Conservation (phyloP, 768 basidiomycete genomes). For the Termitomyces sp. region DNA sequence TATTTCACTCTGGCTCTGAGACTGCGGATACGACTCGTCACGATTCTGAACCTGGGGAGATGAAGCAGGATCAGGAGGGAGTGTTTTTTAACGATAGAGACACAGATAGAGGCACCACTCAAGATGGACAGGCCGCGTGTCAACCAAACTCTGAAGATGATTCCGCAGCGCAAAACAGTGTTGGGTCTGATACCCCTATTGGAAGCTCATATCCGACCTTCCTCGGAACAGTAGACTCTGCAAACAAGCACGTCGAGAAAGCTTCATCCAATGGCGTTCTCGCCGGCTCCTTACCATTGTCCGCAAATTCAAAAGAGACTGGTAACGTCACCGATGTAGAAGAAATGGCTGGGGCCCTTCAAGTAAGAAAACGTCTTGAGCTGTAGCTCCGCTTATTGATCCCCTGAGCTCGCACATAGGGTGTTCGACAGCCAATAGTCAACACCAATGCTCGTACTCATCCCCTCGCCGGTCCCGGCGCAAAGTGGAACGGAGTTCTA, state of each 20-base stretch:
- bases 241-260: neutral
- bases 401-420: neutral
- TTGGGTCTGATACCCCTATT: neutral
- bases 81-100: neutral
- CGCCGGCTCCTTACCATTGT: neutral
- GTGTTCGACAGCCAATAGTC: constrained; percentile 3
- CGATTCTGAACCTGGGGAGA: neutral
- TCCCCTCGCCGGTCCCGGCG: constrained; percentile 12
- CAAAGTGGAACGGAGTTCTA: constrained; percentile 14
- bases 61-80: neutral
- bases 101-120: neutral
- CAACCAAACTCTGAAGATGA: neutral
- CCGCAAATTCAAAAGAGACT: neutral
- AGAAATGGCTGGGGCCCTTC: neutral
- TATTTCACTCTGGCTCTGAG: neutral
- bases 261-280: neutral
- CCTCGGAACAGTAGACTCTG: neutral
- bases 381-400: neutral
- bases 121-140: neutral
- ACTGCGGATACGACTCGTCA: neutral
- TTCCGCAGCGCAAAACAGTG: neutral
- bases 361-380: neutral
- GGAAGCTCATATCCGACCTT: neutral
- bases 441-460: constrained; percentile 13
- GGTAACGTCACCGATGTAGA: neutral